Evolutionary conservation across 2,329 filamentous ascomycete species (phyloP), one percentile per base, ranked within the genome.

Genomic region (Mycosphaerella arachidis): DNA sequence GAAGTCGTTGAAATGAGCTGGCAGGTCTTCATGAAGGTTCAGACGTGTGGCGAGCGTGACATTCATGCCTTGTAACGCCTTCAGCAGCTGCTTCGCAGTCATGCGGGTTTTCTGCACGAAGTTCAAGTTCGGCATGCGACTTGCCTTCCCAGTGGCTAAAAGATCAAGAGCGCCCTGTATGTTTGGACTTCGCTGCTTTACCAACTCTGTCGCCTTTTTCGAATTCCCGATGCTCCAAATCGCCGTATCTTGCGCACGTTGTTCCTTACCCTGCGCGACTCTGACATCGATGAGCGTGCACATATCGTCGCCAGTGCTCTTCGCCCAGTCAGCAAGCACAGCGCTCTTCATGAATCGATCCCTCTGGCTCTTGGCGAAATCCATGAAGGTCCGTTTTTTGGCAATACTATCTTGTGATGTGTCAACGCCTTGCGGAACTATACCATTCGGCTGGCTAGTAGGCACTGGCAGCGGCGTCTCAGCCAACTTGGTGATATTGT

Each of bases 291-390:
- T 95, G 62, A 97, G 82, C 74, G 89, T 91, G 77, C 88, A 89
- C 67, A 97, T 90, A 67, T 89, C 86, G 43, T 86, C 82, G 45
- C 59, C 67, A 35, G 88, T 86, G 73, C 90, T 88, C 70, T 89
- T 84, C 72, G 89, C 90, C 94, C 94, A 99, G 75, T 94, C 89
- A 1, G 89, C 86, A 51, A 99, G 87, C 24, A 99, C 91, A 20
- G 97, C 81, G 7, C 92, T 84, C 77, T 99, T 97, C 73, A 96
- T 91, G 81, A 95, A 97, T 77, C 91, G 91, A 31, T 88, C 86
- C 70, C 96, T 88, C 70, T 89, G 85, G 24, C 86, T 84, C 72
- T 93, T 88, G 8, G 89, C 86, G 76, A 94, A 96, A 48, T 89
- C 85, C 60, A 96, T 76, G 56, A 97, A 74, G 37, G 81, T 76